Evolutionary conservation across 495 filamentous ascomycete species (phyloP).

Genomic region (Barbatosphaeria neglecta): DNA sequence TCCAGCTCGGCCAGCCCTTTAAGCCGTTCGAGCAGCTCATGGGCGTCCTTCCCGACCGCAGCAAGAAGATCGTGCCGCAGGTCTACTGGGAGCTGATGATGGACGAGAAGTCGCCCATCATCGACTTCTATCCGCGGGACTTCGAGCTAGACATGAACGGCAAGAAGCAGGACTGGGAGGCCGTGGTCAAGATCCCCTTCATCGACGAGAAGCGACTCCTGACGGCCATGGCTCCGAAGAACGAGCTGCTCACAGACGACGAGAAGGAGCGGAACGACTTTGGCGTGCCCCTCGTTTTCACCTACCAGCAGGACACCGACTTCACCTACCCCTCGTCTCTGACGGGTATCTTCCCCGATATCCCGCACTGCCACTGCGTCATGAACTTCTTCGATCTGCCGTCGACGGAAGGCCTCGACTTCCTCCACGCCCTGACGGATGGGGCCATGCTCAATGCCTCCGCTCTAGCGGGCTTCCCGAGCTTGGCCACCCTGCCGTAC

Average conservation of each 20-base stretch:
- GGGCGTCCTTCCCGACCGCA: conserved; percentile 94
- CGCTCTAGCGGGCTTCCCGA: conserved; percentile 88
- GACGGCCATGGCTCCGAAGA: conserved; percentile 71
- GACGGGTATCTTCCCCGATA: conserved; percentile 82
- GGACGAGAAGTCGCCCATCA: conserved; percentile 79
- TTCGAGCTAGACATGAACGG: conserved; percentile 99
- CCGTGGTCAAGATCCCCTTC: conserved; percentile 97
- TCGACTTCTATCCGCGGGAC: conserved; percentile 95
- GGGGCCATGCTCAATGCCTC: conserved; percentile 70
- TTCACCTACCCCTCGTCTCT: conserved; percentile 78
- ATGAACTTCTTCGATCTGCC: conserved; percentile 94
- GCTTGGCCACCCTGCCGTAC: conserved; percentile 70
- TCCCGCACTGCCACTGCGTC: conserved; percentile 77
- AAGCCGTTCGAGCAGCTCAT: conserved; percentile 92
- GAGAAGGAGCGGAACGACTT: conserved; percentile 81
- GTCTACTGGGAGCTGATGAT: conserved; percentile 93
- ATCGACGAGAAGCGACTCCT: conserved; percentile 85
- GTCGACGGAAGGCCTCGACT: conserved; percentile 78
- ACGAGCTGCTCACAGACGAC: conserved; percentile 58
- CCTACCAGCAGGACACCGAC: conserved; percentile 63
- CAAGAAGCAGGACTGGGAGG: conserved; percentile 99
- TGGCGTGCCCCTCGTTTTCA: conserved; percentile 86
- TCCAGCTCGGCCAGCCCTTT: conserved; percentile 89
- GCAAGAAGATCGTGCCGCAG: conserved; percentile 84
- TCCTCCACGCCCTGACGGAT: conserved; percentile 74